Conservation (phyloP, 495 filamentous ascomycete species). For the Staphylotrichum tortipilum region DNA sequence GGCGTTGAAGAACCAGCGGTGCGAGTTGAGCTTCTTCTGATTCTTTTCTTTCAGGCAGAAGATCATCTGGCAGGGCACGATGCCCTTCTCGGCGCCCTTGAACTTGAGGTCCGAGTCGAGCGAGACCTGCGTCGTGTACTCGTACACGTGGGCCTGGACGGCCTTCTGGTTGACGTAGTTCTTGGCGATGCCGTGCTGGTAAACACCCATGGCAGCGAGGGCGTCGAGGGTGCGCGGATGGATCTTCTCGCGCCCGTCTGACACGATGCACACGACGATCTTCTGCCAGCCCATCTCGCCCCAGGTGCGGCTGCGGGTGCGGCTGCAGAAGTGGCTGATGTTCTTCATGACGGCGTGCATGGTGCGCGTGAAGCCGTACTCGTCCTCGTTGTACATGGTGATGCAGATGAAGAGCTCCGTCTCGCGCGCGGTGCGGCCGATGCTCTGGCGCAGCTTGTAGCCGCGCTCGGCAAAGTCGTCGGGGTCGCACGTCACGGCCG, state of each 20-base stretch:
- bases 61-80: slow-evolving; percentile 97
- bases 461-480: slow-evolving; percentile 83
- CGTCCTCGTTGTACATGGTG: slow-evolving; percentile 99
- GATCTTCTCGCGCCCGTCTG: slow-evolving; percentile 88
- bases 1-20: slow-evolving; percentile 99
- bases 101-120: slow-evolving; percentile 93
- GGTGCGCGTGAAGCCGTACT: slow-evolving; percentile 89
- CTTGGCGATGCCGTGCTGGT: slow-evolving; percentile 97
- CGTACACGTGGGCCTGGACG: slow-evolving; percentile 85
- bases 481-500: slow-evolving; percentile 96
- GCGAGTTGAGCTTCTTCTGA: slow-evolving; percentile 93
- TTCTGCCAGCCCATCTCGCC: slow-evolving; percentile 98
- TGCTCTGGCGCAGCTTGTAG: slow-evolving; percentile 94
- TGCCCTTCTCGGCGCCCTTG: slow-evolving; percentile 98
- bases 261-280: slow-evolving; percentile 94
- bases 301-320: slow-evolving; percentile 89
- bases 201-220: slow-evolving; percentile 96
- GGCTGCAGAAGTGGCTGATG: slow-evolving; percentile 89
- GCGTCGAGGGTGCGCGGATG: slow-evolving; percentile 91
- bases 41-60: slow-evolving; percentile 99
- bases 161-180: slow-evolving; percentile 90
- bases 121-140: slow-evolving; percentile 97
- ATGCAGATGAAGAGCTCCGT: slow-evolving; percentile 98
- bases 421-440: slow-evolving; percentile 74
- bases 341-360: slow-evolving; percentile 99